Conservation (phyloP, 306 rosid genomes). For the Datisca glomerata region DNA sequence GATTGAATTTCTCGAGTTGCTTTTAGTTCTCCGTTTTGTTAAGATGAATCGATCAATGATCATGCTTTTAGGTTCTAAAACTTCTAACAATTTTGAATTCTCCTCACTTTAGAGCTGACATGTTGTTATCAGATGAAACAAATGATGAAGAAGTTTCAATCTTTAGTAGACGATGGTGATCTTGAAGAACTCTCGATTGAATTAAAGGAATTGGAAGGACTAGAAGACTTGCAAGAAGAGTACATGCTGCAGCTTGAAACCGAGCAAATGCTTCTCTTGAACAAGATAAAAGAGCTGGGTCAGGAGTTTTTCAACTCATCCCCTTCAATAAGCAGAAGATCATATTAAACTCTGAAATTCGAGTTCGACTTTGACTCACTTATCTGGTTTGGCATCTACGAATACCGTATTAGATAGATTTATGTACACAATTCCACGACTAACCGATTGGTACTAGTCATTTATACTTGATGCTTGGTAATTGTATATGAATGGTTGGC, state of each 20-base stretch:
- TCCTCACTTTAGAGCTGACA: background rate
- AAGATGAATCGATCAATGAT: no score
- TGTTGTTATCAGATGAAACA: conserved; percentile 52
- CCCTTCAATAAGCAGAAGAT: conserved; percentile 37
- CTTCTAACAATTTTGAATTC: no score
- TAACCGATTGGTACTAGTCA: no score
- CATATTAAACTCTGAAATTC: no score
- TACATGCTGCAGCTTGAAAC: conserved; percentile 68
- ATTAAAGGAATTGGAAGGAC: conserved; percentile 57
- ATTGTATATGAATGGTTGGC: no score
- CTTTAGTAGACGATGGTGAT: conserved; percentile 51
- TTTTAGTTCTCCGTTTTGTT: no score
- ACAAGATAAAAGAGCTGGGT: conserved; percentile 76
- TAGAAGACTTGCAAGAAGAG: conserved; percentile 64
- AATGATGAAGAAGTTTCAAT: conserved; percentile 41
- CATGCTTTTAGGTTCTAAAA: no score
- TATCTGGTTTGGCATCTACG: background rate
- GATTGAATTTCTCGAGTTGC: no score
- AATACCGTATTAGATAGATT: background rate
- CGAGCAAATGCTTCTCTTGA: conserved; percentile 74
- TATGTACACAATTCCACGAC: background rate
- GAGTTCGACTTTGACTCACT: conserved; percentile 11
- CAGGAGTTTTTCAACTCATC: conserved; percentile 54
- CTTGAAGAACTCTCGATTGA: conserved; percentile 47
- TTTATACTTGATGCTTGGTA: no score